Conservation (phyloP, 2,329 filamentous ascomycete genomes). For the Aspergillus piperis region DNA sequence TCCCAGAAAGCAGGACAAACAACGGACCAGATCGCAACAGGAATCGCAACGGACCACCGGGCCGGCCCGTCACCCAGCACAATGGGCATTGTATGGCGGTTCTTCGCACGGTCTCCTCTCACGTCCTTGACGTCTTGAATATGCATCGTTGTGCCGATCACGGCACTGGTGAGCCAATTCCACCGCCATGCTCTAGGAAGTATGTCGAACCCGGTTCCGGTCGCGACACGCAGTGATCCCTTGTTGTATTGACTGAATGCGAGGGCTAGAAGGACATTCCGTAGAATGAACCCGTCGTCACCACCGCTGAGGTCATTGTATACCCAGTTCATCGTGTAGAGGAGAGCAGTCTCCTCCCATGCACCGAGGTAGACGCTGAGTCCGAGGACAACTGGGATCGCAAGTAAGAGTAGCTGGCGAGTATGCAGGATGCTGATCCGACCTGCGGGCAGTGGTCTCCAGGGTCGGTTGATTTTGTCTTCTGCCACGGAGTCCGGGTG, state of each 20-base stretch:
- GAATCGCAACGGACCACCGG: background rate
- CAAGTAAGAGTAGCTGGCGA: conserved; percentile 24
- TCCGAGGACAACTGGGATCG: conserved; percentile 25
- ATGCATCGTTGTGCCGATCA: conserved; percentile 41
- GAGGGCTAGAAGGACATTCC: conserved; percentile 19
- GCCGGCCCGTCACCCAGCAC: background rate
- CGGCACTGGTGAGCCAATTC: background rate
- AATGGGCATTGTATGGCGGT: conserved; percentile 17
- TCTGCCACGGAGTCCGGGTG: conserved; percentile 36
- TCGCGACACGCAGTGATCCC: background rate
- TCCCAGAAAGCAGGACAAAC: background rate
- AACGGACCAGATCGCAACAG: background rate
- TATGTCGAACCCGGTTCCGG: background rate
- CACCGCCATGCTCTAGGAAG: background rate
- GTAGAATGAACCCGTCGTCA: conserved; percentile 18
- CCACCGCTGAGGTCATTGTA: conserved; percentile 46
- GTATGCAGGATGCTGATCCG: conserved; percentile 25
- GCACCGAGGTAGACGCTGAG: conserved; percentile 25
- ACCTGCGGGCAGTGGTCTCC: conserved; percentile 33
- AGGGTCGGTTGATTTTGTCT: conserved; percentile 46
- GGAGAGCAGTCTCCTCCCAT: conserved; percentile 28
- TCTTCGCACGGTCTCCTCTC: conserved; percentile 28
- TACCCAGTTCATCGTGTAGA: conserved; percentile 39
- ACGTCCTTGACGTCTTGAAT: conserved; percentile 42
- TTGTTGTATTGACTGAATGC: background rate